A percentile compares a stretch with the other conserved stretches of the same genome.
Evolutionary conservation across 1,139 yeast genomes (phyloP).

Genomic region (Pichia sp.): DNA sequence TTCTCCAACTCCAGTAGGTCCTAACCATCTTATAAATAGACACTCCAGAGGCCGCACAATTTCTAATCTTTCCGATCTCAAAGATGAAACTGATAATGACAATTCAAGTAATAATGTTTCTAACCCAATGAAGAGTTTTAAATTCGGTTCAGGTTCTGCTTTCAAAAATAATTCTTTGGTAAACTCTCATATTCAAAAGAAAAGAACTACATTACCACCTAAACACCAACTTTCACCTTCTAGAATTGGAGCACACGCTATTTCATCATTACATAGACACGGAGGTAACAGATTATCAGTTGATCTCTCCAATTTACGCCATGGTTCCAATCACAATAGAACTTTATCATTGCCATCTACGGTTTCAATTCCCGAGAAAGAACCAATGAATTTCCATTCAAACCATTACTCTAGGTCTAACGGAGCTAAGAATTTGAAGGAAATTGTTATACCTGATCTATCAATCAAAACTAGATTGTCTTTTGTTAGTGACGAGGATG

Average conservation of each 20-base stretch:
- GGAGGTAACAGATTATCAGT: constrained; percentile 20
- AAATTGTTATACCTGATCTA: constrained; percentile 11
- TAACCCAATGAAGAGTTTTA: constrained; percentile 40
- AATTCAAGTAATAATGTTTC: too few relatives aligned
- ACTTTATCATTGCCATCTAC: constrained; percentile 32
- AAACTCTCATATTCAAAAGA: constrained; percentile 9
- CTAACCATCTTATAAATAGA: neutral
- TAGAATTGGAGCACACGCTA: constrained; percentile 70
- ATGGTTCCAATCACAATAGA: constrained; percentile 29
- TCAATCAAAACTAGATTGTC: neutral
- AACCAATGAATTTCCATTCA: constrained; percentile 19
- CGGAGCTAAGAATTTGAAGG: constrained; percentile 4
- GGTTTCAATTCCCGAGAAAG: constrained; percentile 33
- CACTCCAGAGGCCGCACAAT: constrained; percentile 23
- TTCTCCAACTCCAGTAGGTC: constrained; percentile 13
- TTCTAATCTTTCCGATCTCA: constrained; percentile 16
- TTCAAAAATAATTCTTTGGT: constrained; percentile 5
- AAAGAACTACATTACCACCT: constrained; percentile 29
- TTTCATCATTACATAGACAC: constrained; percentile 46
- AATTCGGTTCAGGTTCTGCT: constrained; percentile 39
- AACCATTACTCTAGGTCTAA: neutral
- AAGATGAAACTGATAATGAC: neutral
- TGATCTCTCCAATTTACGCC: constrained; percentile 21
- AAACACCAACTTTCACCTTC: constrained; percentile 64
- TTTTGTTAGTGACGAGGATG: neutral